Conservation (phyloP, 2,329 filamentous ascomycete species). For the Verticillium longisporum region DNA sequence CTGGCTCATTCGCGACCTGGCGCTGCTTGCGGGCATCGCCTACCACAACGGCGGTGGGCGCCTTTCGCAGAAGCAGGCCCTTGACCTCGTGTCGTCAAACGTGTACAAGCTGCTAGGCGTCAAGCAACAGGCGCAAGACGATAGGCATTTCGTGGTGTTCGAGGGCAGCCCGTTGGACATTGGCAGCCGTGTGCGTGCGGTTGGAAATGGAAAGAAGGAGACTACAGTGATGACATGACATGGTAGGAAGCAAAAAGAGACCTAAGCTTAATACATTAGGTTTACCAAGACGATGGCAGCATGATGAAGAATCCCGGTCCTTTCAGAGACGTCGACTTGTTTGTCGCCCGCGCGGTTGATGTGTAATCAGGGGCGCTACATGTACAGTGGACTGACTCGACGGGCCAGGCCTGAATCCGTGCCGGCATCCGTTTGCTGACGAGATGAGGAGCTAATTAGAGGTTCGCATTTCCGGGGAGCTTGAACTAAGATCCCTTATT, state of each 20-base stretch:
- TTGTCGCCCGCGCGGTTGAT: not conserved
- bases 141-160: slow-evolving; percentile 51
- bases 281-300: too few relatives aligned
- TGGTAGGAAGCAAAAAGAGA: not conserved
- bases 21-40: slow-evolving; percentile 52
- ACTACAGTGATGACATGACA: slow-evolving; percentile 27
- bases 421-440: not conserved
- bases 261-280: not conserved
- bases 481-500: not conserved
- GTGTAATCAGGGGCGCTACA: not conserved
- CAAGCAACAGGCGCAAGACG: slow-evolving; percentile 15
- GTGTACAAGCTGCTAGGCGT: slow-evolving; percentile 52
- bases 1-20: slow-evolving; percentile 55
- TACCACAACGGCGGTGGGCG: slow-evolving; percentile 49
- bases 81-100: slow-evolving; percentile 50
- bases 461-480: too few relatives aligned
- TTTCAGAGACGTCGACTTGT: too few relatives aligned
- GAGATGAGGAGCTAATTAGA: not conserved
- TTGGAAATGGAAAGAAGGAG: slow-evolving; percentile 34
- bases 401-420: not conserved
- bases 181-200: slow-evolving; percentile 46
- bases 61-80: slow-evolving; percentile 45
- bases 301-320: too few relatives aligned
- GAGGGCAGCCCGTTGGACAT: slow-evolving; percentile 59
- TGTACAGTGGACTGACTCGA: not conserved